Conservation (phyloP, 1,284 basidiomycete genomes). For the Tetrapyrgos nigripes region DNA sequence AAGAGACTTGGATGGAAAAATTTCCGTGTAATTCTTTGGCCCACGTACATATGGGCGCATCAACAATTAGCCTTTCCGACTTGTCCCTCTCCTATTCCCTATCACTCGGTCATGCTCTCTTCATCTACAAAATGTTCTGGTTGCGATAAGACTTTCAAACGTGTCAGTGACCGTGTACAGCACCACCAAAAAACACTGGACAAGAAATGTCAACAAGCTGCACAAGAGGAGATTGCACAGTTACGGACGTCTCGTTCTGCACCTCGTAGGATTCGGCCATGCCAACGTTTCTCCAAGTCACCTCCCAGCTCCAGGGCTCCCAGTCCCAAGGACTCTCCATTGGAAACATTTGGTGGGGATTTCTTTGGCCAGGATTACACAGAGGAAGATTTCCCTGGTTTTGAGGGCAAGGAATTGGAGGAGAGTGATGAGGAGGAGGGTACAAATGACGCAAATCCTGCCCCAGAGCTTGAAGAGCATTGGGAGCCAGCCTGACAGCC, state of each 20-base stretch:
- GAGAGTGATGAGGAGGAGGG: not conserved
- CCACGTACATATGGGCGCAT: too few relatives aligned
- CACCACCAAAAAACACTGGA: slow-evolving; percentile 1
- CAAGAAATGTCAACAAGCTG: not conserved
- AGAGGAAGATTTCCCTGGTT: not conserved
- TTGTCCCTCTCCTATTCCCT: too few relatives aligned
- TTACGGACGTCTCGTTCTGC: not conserved
- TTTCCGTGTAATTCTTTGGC: too few relatives aligned
- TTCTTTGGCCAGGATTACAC: not conserved
- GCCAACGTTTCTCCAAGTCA: too few relatives aligned
- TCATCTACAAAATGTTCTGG: not conserved
- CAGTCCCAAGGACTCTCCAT: too few relatives aligned
- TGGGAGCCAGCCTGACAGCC: not conserved
- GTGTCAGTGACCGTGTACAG: not conserved
- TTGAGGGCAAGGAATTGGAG: not conserved
- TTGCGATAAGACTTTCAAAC: not conserved
- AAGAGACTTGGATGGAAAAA: too few relatives aligned
- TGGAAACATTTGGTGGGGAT: not conserved
- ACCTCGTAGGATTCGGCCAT: not conserved
- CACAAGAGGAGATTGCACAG: not conserved
- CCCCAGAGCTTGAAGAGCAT: not conserved
- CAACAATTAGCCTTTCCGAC: too few relatives aligned
- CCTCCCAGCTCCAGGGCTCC: too few relatives aligned
- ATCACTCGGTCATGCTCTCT: too few relatives aligned
- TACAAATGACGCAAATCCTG: not conserved